These are phyloP conservation scores for Phialemoniopsis sp. DNA, from an alignment of 2,329 filamentous ascomycete species.

Conservation along the genomic window DNA sequence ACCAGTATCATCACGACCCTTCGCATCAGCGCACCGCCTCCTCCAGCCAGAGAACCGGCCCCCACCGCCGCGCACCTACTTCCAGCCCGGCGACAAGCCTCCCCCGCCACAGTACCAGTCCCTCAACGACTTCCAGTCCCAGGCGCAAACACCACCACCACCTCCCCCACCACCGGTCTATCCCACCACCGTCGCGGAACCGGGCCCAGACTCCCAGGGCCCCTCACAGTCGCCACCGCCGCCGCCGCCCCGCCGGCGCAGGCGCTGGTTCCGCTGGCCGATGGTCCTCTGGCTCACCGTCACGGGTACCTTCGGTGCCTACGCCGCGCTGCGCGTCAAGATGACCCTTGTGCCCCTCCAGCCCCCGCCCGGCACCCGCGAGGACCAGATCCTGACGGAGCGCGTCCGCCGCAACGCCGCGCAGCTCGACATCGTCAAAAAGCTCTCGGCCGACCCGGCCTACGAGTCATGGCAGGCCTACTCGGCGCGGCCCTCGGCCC, in stretches of 20 bases:
- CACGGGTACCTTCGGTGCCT: slow-evolving; percentile 35
- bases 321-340: slow-evolving; percentile 29
- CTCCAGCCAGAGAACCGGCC: too few relatives aligned
- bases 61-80: too few relatives aligned
- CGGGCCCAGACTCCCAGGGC: background rate
- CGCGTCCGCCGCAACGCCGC: slow-evolving; percentile 36
- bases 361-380: slow-evolving; percentile 28
- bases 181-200: background rate
- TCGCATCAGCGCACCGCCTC: too few relatives aligned
- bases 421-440: slow-evolving; percentile 41
- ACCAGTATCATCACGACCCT: too few relatives aligned
- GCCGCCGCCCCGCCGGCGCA: slow-evolving; percentile 16
- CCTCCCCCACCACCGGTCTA: slow-evolving; percentile 1
- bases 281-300: slow-evolving; percentile 19
- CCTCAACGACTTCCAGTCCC: background rate
- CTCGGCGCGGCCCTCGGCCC: slow-evolving; percentile 9
- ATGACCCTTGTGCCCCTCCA: slow-evolving; percentile 39
- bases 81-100: background rate
- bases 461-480: slow-evolving; percentile 34
- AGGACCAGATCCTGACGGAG: slow-evolving; percentile 34
- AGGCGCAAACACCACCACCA: slow-evolving; percentile 2
- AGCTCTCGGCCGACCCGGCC: slow-evolving; percentile 35
- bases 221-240: slow-evolving; percentile 1
- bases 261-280: slow-evolving; percentile 3
- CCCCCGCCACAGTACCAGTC: background rate